Base-by-base conservation (phyloP, 2,329 filamentous ascomycete species). In the Stagonosporopsis rhizophila region DNA sequence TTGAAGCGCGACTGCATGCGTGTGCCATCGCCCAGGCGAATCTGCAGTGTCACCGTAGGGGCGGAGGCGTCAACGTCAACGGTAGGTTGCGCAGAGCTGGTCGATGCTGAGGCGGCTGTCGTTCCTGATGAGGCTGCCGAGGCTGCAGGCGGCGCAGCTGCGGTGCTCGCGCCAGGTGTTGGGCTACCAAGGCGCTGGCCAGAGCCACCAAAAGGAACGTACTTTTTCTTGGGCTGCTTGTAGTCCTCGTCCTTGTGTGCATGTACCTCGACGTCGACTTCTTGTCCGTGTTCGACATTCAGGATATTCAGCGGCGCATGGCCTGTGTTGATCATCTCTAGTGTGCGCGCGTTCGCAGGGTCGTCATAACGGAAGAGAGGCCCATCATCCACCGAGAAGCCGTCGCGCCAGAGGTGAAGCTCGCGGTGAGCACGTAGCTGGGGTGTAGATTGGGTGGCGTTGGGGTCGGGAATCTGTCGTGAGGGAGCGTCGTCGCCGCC, bases 311-410 rank as follows among this genome's bases (percentile, higher is more conserved):
- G 80, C 6, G 91, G 91, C 0, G 90, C 91, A 17, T 89, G 86
- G 8, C 91, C 91, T 19, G 85, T 83, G 58, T 90, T 86, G 67
- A 95, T 95, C 82, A 92, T 88, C 55, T 86, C 81, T 40, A 95
- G 80, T 49, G 89, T 89, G 45, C 83, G 81, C 27, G 87, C 85
- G 72, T 94, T 92, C 27, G 83, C 83, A 0, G 90, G 90, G 73
- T 95, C 90, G 67, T 93, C 89, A 70, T 91, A 94, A 52, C 90
- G 86, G 72, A 85, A 87, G 34, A 95, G 84, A 42, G 87, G 85
- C 25, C 91, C 91, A 68, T 95, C 90, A 57, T 93, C 91, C 58
- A 96, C 87, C 62, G 90, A 94, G 78, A 95, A 94, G 14, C 91
- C 91, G 70, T 96, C 88, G 38, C 84, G 83, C 91, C 91, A 96